Base-by-base conservation (phyloP, 805 yeast genomes). In the Saccharomycopsis capsularis region DNA sequence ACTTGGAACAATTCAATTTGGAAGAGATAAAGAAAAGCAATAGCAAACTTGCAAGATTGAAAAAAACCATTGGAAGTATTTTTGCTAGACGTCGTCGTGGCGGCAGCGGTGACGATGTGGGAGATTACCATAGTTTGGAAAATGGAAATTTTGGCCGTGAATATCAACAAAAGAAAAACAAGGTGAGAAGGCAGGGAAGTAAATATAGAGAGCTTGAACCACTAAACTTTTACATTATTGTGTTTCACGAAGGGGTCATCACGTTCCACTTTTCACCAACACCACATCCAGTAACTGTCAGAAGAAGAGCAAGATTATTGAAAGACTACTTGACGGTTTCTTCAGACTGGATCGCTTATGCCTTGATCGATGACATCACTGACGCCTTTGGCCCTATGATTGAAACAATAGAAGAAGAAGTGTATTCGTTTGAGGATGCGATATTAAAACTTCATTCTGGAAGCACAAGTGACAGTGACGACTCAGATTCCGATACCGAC, bases 321-420 rank as follows among this genome's bases (percentile, higher is more conserved):
- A 74, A 82, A 53, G 99, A 93, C 63, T 91, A 90, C 60, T 69
- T 93, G 53, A 87, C 86, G 2, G 95, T 93, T 3, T 79, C 91
- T 2, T 80, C 97, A 0, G 98, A 93, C 64, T 93, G 99, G 99
- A 83, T 93, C 41, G 91, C 96, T 1, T 93, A 93, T 66, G 98
- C 98, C 0, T 68, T 93, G 55, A 87, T 93, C 57, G 99, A 93
- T 68, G 98, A 93, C 63, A 87, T 93, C 55, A 91, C 97, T 0
- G 99, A 93, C 70, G 95, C 95, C 0, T 93, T 87, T 70, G 98
- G 95, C 0, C 99, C 99, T 2, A 79, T 93, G 83, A 90, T 93
- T 54, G 95, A 87, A 51, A 78, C 91, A 42, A 90, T 93, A 46
- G 98, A 93, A 61, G 88, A 82, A 51, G 99, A 93, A 59, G 98